These are phyloP conservation scores for Clarireedia monteithiana DNA, from an alignment of 2,329 filamentous ascomycete species.

Conservation along the genomic window DNA sequence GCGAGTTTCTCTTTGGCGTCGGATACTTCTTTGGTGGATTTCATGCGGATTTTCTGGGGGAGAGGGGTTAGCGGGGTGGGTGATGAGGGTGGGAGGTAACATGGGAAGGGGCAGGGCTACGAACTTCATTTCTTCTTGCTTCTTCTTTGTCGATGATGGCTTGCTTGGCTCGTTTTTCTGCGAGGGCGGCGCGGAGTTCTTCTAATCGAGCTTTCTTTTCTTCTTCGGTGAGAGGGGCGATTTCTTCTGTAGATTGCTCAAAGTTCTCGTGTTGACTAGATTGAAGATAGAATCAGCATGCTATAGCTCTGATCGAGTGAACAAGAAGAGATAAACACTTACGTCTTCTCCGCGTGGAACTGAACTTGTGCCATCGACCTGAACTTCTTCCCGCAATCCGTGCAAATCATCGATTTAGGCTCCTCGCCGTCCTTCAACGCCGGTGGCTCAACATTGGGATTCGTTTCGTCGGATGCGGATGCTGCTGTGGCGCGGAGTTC, in stretches of 20 bases:
- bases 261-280: slow-evolving; percentile 81
- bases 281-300: not conserved
- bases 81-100: not conserved
- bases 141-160: slow-evolving; percentile 71
- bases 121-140: slow-evolving; percentile 75
- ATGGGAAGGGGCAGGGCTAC: slow-evolving; percentile 7
- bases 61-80: not conserved
- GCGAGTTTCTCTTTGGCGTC: slow-evolving; percentile 84
- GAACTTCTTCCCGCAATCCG: slow-evolving; percentile 91
- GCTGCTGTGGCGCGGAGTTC: slow-evolving; percentile 53
- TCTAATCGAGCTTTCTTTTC: slow-evolving; percentile 77
- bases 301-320: no score
- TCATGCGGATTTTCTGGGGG: slow-evolving; percentile 61
- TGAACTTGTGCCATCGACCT: slow-evolving; percentile 73
- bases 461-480: slow-evolving; percentile 40
- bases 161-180: slow-evolving; percentile 62
- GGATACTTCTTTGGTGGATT: slow-evolving; percentile 82
- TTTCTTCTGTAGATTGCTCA: slow-evolving; percentile 84
- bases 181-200: slow-evolving; percentile 64
- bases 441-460: slow-evolving; percentile 48
- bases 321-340: slow-evolving; percentile 24
- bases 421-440: slow-evolving; percentile 62
- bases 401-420: slow-evolving; percentile 80
- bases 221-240: slow-evolving; percentile 83
- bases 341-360: slow-evolving; percentile 86